Evolutionary conservation across 2,329 filamentous ascomycete species (phyloP), one percentile per base, ranked within the genome.

Genomic region (Phaeophleospora eucalypticola): DNA sequence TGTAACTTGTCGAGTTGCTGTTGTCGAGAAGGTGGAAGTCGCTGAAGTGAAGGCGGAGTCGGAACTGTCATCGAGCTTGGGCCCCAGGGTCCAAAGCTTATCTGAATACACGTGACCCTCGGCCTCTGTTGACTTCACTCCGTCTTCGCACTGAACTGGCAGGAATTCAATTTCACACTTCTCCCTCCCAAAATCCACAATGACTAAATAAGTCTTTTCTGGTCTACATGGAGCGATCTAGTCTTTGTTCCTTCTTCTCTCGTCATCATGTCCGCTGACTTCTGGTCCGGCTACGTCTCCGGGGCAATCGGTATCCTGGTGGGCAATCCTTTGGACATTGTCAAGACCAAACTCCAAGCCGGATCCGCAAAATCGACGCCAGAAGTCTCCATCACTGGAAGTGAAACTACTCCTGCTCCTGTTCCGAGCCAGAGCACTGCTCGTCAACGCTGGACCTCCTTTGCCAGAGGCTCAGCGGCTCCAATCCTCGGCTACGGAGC

Each of bases 271-370:
- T 87, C 87, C 41, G 81, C 88, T 58, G 90, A 95, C 65, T 96
- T 96, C 68, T 95, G 87, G 87, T 87, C 90, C 48, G 89, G 90
- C 61, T 96, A 95, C 68, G 71, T 93, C 51, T 91, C 86, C 63
- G 91, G 91, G 43, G 89, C 86, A 47, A 76, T 84, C 40, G 87
- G 89, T 37, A 96, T 96, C 59, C 72, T 95, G 39, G 85, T 95
- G 51, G 89, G 91, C 53, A 95, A 95, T 60, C 89, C 89, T 2
- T 75, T 96, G 27, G 65, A 68, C 51, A 60, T 68, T 24, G 68
- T 89, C 60, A 90, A 91, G 69, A 87, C 89, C 43, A 85, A 84
- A 34, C 73, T 94, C 2, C 91, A 97, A 75, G 84, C 87, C 29
- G 76, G 77, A 17, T 56, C 62, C 21, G 50, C 58, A 39, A 56